Evolutionary conservation across 371 early-diverging fungal species (phyloP).

Genomic region (Mortierella sp.): DNA sequence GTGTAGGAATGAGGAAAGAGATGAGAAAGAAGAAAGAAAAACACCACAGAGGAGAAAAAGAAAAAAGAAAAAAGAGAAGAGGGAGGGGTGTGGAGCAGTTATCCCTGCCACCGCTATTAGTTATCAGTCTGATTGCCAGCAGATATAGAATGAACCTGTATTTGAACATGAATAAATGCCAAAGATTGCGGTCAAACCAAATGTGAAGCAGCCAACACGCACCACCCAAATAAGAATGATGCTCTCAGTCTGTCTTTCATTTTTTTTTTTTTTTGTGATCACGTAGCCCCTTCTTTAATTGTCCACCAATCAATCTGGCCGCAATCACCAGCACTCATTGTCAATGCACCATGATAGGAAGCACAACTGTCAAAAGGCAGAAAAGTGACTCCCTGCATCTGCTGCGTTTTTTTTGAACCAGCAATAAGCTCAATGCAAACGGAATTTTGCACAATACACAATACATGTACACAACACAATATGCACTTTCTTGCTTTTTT

Average conservation of each 20-base stretch:
- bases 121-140: not conserved
- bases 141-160: not conserved
- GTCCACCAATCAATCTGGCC: constrained; percentile 8
- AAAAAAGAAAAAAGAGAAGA: not conserved
- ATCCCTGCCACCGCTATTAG: not conserved
- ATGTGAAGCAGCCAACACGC: not conserved
- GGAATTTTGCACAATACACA: not conserved
- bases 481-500: not conserved
- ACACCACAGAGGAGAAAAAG: not conserved
- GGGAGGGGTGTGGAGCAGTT: not conserved
- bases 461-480: too few species aligned
- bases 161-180: not conserved
- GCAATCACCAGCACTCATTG: constrained; percentile 2
- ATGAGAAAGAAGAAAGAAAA: constrained; percentile 8
- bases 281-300: not conserved
- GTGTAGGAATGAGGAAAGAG: constrained; percentile 11
- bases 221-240: not conserved
- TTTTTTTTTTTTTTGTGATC: not conserved
- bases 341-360: constrained; percentile 5
- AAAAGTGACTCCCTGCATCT: not conserved
- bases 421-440: too few species aligned
- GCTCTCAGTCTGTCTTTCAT: not conserved
- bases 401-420: not conserved
- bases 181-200: not conserved
- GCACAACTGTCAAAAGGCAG: constrained; percentile 3